A percentile compares a stretch with the other conserved stretches of the same genome.
phyloP scores from a whole-genome alignment of 257 asterid genomes.

The Asclepias syriaca region DNA sequence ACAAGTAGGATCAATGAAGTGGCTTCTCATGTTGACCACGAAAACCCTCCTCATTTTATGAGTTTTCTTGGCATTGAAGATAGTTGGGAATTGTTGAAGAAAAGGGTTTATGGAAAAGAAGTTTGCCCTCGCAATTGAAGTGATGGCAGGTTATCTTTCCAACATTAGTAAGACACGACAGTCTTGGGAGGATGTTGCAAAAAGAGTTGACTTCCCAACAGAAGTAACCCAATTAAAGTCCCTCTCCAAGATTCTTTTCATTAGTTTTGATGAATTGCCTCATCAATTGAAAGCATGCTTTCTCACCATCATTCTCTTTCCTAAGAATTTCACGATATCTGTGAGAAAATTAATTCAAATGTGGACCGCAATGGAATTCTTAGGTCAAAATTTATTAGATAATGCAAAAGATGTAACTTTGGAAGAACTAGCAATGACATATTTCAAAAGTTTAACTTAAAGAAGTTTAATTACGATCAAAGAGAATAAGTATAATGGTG shows the following conservation, averaged over 20 bases:
- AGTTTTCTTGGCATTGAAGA: neutral
- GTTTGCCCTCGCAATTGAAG: neutral
- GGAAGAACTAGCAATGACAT: neutral
- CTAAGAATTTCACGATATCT: neutral
- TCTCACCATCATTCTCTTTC: neutral
- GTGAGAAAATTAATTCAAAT: neutral
- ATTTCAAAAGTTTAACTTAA: too few species aligned
- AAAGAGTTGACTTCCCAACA: neutral
- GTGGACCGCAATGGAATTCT: neutral
- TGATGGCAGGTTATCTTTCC: neutral
- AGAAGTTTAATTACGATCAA: too few species aligned
- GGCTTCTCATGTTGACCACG: neutral
- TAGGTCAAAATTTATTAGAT: neutral
- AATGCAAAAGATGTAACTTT: neutral
- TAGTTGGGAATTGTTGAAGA: neutral
- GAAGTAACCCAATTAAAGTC: neutral
- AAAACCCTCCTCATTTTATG: neutral
- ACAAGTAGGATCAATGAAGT: neutral
- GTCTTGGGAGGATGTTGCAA: neutral
- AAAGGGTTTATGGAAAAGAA: neutral
- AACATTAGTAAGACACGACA: neutral
- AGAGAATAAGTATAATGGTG: too few species aligned
- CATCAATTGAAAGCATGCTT: neutral
- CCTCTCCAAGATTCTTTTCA: neutral
- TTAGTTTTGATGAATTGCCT: neutral